Conservation (phyloP, 352 stramenopile genomes). For the Phytophthora multivora region DNA sequence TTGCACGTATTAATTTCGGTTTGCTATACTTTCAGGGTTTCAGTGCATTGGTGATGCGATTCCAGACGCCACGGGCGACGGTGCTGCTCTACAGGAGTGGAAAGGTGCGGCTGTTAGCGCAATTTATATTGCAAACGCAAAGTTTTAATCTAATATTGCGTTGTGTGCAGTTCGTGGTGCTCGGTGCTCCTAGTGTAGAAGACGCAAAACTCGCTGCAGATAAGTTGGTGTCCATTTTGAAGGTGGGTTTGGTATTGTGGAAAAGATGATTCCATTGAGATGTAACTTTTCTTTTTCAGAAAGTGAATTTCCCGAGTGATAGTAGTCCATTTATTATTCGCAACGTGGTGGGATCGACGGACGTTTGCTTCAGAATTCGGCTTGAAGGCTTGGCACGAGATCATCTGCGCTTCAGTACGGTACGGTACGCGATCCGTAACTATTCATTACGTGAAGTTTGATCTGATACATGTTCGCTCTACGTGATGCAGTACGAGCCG, state of each 20-base stretch:
- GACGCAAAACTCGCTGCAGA: slow-evolving; percentile 49
- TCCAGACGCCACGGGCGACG: slow-evolving; percentile 57
- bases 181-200: slow-evolving; percentile 50
- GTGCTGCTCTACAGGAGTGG: slow-evolving; percentile 69
- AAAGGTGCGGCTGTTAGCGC: slow-evolving; percentile 41
- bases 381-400: slow-evolving; percentile 71
- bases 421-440: slow-evolving; percentile 51
- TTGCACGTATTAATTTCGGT: not conserved
- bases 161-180: slow-evolving; percentile 59
- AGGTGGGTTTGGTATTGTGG: slow-evolving; percentile 29
- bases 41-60: slow-evolving; percentile 68
- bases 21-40: slow-evolving; percentile 45
- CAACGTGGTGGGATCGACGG: slow-evolving; percentile 93
- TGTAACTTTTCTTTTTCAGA: slow-evolving; percentile 35
- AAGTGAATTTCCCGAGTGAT: slow-evolving; percentile 58
- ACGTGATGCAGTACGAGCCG: slow-evolving; percentile 92
- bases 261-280: not conserved
- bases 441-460: not conserved
- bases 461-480: not conserved
- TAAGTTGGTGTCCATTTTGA: slow-evolving; percentile 64
- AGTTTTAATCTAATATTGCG: not conserved
- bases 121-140: not conserved
- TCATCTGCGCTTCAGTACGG: slow-evolving; percentile 71
- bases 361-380: slow-evolving; percentile 88
- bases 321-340: slow-evolving; percentile 51